phyloP scores from a whole-genome alignment of 805 yeast species.

The Starmerella floris region DNA sequence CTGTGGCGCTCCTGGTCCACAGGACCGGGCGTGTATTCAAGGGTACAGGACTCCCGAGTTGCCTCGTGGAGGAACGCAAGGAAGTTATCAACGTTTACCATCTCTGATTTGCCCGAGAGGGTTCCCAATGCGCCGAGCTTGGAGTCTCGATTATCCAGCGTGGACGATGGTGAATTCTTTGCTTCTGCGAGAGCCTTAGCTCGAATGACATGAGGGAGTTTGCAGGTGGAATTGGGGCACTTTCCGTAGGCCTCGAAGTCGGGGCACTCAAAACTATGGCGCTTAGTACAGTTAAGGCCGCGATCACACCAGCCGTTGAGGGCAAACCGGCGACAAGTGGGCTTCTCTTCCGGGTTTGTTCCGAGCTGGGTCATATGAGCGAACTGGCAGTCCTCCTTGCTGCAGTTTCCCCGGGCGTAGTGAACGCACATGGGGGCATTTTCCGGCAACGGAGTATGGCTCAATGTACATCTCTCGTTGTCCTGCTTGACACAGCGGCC shows the following conservation, averaged over 20 bases:
- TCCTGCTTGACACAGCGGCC: slow-evolving; percentile 36
- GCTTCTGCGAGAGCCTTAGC: not conserved
- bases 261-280: slow-evolving; percentile 56
- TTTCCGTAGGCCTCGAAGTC: slow-evolving; percentile 49
- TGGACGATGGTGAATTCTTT: not conserved
- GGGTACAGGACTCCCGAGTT: not conserved
- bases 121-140: not conserved
- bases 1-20: slow-evolving; percentile 10
- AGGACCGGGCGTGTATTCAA: slow-evolving; percentile 1
- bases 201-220: slow-evolving; percentile 34
- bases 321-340: slow-evolving; percentile 55
- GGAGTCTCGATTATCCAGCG: not conserved
- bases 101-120: not conserved
- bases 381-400: slow-evolving; percentile 38
- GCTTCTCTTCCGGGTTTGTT: slow-evolving; percentile 26
- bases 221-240: slow-evolving; percentile 45
- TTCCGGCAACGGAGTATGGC: slow-evolving; percentile 45
- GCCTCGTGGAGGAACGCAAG: not conserved
- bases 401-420: slow-evolving; percentile 37
- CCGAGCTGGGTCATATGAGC: slow-evolving; percentile 35
- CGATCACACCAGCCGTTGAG: slow-evolving; percentile 53
- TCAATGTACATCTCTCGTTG: slow-evolving; percentile 34
- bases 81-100: slow-evolving; percentile 2
- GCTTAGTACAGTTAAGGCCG: slow-evolving; percentile 44
- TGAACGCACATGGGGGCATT: slow-evolving; percentile 50